Evolutionary conservation across 148 eudicot species (phyloP), one percentile per base, ranked within the genome.

Genomic region (Pharnaceum exiguum): DNA sequence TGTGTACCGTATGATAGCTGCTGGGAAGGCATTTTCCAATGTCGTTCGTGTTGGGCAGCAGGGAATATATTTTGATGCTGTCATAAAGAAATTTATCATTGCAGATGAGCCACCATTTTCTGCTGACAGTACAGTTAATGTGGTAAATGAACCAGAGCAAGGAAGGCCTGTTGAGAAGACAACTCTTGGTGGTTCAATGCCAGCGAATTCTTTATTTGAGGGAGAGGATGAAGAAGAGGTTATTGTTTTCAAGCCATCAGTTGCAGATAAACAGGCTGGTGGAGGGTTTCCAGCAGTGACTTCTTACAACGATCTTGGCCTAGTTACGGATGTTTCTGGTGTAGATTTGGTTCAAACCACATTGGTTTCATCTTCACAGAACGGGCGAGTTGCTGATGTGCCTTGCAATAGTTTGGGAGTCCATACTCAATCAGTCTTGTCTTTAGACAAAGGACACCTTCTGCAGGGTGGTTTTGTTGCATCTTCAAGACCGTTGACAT

Each of bases 181-280:
- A 49, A 60, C 50, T 50, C 38, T 40, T 15, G 60, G 54, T 52
- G 39, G 36, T 50, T 24, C 54, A 36, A 66, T 70, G 47, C 71
- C 79, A 26, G 65, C 47, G 49, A 35, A 29, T 17, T 76, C 62
- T 52, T 23, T 71, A 42, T 55, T 68, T 24, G 95, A 89, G 44
- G 81, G 61, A 11, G 99, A 89, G 53, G 99, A 94, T 53, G 99
- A 89, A 60, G 98, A 85, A 45, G 99, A 94, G 73, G 96, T 76
- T 57, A 94, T 94, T 78, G 82, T 94, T 46, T 93, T 94, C 71
- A 89, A 78, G 81, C 99, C 99, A 45, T 55, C 82, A 39, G 59
- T 53, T 13, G 58, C 61, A 60, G 91, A 94, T 64, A 86, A 84
- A 55, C 78, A 66, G 28, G 38, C 50, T 10, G 75, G 77, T 69